phyloP scores from a whole-genome alignment of 352 stramenopile species.

The Globisporangium mamillatum region DNA sequence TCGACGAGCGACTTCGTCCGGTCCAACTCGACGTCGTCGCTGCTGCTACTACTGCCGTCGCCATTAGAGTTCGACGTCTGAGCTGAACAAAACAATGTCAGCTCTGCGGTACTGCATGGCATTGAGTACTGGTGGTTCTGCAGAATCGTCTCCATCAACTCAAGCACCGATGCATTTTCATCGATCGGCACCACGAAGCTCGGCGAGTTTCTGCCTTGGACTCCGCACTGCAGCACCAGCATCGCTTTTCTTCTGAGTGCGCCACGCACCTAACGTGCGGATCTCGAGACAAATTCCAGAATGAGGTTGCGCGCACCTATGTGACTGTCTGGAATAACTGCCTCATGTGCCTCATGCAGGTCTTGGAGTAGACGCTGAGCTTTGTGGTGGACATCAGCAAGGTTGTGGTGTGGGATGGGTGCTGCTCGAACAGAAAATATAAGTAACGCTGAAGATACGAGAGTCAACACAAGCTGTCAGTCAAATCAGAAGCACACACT shows the following conservation, averaged over 20 bases:
- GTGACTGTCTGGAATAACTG: background rate
- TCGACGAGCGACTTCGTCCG: background rate
- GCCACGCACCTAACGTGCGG: background rate
- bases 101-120: background rate
- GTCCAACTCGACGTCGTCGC: background rate
- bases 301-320: background rate
- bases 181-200: background rate
- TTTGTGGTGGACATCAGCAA: background rate
- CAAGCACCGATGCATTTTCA: background rate
- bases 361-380: background rate
- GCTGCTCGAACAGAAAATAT: background rate
- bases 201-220: background rate
- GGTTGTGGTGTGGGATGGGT: background rate
- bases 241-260: background rate
- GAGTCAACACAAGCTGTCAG: background rate
- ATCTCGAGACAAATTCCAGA: conserved; percentile 2
- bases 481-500: background rate
- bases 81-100: background rate
- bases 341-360: background rate
- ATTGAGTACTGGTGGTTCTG: conserved; percentile 4
- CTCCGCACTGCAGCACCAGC: conserved; percentile 1
- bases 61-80: background rate
- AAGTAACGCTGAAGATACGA: background rate
- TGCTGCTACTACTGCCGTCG: background rate
- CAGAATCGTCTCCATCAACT: conserved; percentile 1